A percentile compares a stretch with the other conserved stretches of the same genome.
phyloP scores from a whole-genome alignment of 1,139 yeast genomes.

The Torulaspora globosa region DNA sequence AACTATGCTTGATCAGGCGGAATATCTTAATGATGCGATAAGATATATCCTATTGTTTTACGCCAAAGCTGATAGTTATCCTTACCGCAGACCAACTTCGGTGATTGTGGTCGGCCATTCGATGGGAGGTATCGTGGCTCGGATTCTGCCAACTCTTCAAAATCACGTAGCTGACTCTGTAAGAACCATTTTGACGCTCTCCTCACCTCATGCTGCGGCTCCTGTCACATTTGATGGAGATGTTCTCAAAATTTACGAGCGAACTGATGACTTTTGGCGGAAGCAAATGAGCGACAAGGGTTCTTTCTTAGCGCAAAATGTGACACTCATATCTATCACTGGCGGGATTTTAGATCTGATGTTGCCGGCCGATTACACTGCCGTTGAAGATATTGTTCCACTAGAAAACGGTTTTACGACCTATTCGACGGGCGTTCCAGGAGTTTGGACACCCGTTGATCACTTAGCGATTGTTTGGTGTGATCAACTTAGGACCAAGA shows the following conservation, averaged over 20 bases:
- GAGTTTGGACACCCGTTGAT: slow-evolving; percentile 92
- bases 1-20: slow-evolving; percentile 91
- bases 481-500: slow-evolving; percentile 66
- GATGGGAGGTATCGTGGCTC: slow-evolving; percentile 93
- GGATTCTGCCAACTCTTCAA: slow-evolving; percentile 74
- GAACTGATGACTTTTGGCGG: slow-evolving; percentile 79
- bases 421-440: slow-evolving; percentile 80
- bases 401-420: slow-evolving; percentile 75
- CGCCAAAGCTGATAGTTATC: slow-evolving; percentile 29
- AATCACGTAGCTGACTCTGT: slow-evolving; percentile 69
- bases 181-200: slow-evolving; percentile 78
- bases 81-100: slow-evolving; percentile 49
- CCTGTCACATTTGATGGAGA: slow-evolving; percentile 97
- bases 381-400: slow-evolving; percentile 69
- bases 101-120: slow-evolving; percentile 88
- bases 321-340: slow-evolving; percentile 70
- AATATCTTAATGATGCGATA: slow-evolving; percentile 84
- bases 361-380: slow-evolving; percentile 90
- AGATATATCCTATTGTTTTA: slow-evolving; percentile 69
- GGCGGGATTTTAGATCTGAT: slow-evolving; percentile 84
- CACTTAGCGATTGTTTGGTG: slow-evolving; percentile 98
- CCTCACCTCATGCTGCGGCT: slow-evolving; percentile 91
- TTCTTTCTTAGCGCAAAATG: slow-evolving; percentile 38
- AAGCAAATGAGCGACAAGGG: slow-evolving; percentile 44
- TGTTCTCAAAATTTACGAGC: slow-evolving; percentile 65